phyloP scores from a whole-genome alignment of 768 basidiomycete species.

The Artomyces pyxidatus region DNA sequence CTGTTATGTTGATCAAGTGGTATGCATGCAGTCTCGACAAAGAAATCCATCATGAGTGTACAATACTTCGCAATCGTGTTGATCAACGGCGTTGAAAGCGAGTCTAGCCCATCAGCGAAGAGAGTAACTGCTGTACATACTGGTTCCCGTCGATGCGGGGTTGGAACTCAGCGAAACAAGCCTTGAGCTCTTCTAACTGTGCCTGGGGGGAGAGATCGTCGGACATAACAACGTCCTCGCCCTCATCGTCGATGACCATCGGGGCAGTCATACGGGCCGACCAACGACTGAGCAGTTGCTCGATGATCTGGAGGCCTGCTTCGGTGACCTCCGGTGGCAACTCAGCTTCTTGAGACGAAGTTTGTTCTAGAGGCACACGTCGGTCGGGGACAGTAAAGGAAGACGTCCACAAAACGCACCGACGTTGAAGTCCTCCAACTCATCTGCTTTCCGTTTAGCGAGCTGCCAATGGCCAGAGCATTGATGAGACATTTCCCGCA shows the following conservation, averaged over 20 bases:
- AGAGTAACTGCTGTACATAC: slow-evolving; percentile 65
- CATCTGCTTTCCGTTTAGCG: slow-evolving; percentile 88
- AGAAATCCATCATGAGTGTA: too few relatives aligned
- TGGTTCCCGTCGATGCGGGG: slow-evolving; percentile 67
- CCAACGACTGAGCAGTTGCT: slow-evolving; percentile 72
- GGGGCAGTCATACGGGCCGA: slow-evolving; percentile 24
- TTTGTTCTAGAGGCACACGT: slow-evolving; percentile 15
- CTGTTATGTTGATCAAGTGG: too few relatives aligned
- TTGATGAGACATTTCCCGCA: background rate
- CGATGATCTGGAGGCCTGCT: slow-evolving; percentile 74
- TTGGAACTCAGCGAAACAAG: slow-evolving; percentile 56
- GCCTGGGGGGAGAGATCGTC: slow-evolving; percentile 30
- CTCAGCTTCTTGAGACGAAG: slow-evolving; percentile 28
- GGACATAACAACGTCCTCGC: slow-evolving; percentile 42
- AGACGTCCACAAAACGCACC: slow-evolving; percentile 25
- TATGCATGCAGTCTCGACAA: too few relatives aligned
- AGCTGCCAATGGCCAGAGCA: slow-evolving; percentile 37
- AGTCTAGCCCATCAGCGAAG: slow-evolving; percentile 24
- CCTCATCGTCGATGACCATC: slow-evolving; percentile 22
- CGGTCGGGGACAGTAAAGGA: background rate
- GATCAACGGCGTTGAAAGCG: too few relatives aligned
- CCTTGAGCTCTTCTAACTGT: slow-evolving; percentile 41
- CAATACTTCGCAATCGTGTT: too few relatives aligned
- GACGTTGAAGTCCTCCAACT: slow-evolving; percentile 77
- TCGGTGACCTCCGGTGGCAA: slow-evolving; percentile 57